Base-by-base conservation (phyloP, 2,329 filamentous ascomycete species). In the Colletotrichum musae region DNA sequence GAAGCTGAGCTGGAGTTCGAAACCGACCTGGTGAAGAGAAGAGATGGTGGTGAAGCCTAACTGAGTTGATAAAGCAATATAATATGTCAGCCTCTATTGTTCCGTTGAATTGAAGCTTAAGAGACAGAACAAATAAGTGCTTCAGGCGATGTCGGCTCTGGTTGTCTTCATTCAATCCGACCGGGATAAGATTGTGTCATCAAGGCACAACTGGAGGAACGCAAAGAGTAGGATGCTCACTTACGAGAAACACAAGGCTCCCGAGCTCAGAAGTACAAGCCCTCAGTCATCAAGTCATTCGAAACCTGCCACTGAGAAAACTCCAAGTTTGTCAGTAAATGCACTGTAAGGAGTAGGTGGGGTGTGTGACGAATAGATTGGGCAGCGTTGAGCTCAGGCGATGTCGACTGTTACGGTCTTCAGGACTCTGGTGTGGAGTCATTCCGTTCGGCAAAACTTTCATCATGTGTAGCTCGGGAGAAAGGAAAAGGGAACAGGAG, bases 1-100 rank as follows among this genome's bases (percentile, higher is more conserved):
- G 77, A 83, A 61, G 80, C 83, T 2, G 84, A 83, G 0, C 64
- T 87, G 16, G 72, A 77, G 0, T 87, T 87, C 74, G 80, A 84
- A 72, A 84, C 76, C 2, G 79, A 82, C 4, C 32, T 77, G 10
- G 74, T 81, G 0, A 79, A 75, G 68, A 58, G 73, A 6, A 68
- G 80, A 16, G 79, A 81, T 45, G 41, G 21, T 13, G 18, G 43
- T 28, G 15, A 15, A 32, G 12, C 21, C 9, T 52, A 21, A 52
- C 1, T 2, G 5, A 1, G 24, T 13, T 50, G 6, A 18, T 21
- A 6, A 50, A 21, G 3, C 21, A 24, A 24, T 24, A 24, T 3
- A 24, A 24, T 13, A 50, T 12, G 47, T 50, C n/a, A 50, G 47
- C 47, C 10, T 18, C 18, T 18, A 9, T n/a, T 26, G 9, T 32